A percentile compares a stretch with the other conserved stretches of the same genome.
These are phyloP conservation scores for Fusarium xylarioides DNA, from an alignment of 2,329 filamentous ascomycete genomes.

Conservation along the genomic window DNA sequence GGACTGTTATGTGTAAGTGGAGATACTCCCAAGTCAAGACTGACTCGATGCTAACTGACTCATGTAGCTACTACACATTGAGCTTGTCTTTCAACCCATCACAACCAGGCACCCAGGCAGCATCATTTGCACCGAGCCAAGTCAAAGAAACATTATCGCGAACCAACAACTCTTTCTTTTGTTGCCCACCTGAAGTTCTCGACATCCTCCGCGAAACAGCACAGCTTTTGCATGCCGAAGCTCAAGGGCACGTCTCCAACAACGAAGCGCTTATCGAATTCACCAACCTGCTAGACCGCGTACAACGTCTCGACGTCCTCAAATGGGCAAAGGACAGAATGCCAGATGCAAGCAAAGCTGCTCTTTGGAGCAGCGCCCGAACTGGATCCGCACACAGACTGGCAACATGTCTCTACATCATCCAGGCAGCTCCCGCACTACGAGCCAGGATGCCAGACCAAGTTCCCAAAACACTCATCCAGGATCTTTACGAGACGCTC, in stretches of 20 bases:
- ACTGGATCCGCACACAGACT: slow-evolving; percentile 54
- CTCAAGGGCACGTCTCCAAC: slow-evolving; percentile 33
- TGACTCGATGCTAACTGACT: not conserved
- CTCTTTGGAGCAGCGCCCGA: slow-evolving; percentile 49
- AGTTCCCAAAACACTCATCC: slow-evolving; percentile 48
- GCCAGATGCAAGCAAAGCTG: slow-evolving; percentile 46
- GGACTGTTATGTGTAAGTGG: slow-evolving; percentile 55
- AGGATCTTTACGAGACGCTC: slow-evolving; percentile 59
- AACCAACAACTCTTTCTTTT: slow-evolving; percentile 57
- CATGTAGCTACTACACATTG: slow-evolving; percentile 53
- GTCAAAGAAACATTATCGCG: slow-evolving; percentile 49
- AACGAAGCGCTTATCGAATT: slow-evolving; percentile 41
- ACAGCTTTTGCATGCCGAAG: slow-evolving; percentile 47
- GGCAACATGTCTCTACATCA: slow-evolving; percentile 55
- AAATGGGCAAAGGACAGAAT: slow-evolving; percentile 51
- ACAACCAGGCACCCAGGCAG: slow-evolving; percentile 40
- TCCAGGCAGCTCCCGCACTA: slow-evolving; percentile 50
- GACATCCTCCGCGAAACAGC: slow-evolving; percentile 54
- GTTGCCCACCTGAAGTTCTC: slow-evolving; percentile 55
- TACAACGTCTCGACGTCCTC: slow-evolving; percentile 51
- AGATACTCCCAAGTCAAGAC: not conserved
- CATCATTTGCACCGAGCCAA: slow-evolving; percentile 47
- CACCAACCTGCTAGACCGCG: slow-evolving; percentile 47
- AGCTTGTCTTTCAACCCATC: slow-evolving; percentile 53
- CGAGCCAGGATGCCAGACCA: slow-evolving; percentile 30